Percentiles rank a stretch among this genome's conserved stretches.
These are phyloP conservation scores for Laetiporus sulphureus DNA, from an alignment of 1,284 basidiomycete genomes.

Conservation along the genomic window DNA sequence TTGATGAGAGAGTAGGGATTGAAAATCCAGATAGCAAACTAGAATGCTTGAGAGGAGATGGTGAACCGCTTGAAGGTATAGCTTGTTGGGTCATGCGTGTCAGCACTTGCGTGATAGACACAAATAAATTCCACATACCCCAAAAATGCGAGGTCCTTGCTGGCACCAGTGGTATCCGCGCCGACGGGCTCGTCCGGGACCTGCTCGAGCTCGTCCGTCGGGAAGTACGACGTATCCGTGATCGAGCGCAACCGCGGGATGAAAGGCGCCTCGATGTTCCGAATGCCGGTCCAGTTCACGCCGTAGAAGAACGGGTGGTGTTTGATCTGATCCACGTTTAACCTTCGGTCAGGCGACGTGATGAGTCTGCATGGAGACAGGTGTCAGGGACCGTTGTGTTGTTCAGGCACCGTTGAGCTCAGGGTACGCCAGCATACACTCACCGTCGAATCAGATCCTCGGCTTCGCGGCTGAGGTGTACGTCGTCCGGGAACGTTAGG, in stretches of 20 bases:
- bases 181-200: constrained; percentile 69
- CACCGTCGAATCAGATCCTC: constrained; percentile 87
- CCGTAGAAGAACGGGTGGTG: constrained; percentile 95
- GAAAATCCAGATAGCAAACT: constrained; percentile 6
- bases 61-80: constrained; percentile 82
- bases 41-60: constrained; percentile 30
- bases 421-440: constrained; percentile 13
- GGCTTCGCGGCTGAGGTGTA: constrained; percentile 88
- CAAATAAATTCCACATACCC: constrained; percentile 49
- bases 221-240: constrained; percentile 96
- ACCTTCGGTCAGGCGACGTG: constrained; percentile 74
- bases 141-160: constrained; percentile 90
- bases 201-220: constrained; percentile 90
- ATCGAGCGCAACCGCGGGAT: constrained; percentile 89
- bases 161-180: constrained; percentile 66
- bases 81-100: constrained; percentile 33
- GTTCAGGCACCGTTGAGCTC: not conserved
- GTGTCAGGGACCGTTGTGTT: not conserved
- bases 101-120: not conserved
- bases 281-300: constrained; percentile 89
- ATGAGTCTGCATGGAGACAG: constrained; percentile 52
- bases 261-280: constrained; percentile 93
- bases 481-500: constrained; percentile 93
- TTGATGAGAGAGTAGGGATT: constrained; percentile 1
- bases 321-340: constrained; percentile 87